Evolutionary conservation across 495 filamentous ascomycete genomes (phyloP).

Genomic region (Penicillium turbatum): DNA sequence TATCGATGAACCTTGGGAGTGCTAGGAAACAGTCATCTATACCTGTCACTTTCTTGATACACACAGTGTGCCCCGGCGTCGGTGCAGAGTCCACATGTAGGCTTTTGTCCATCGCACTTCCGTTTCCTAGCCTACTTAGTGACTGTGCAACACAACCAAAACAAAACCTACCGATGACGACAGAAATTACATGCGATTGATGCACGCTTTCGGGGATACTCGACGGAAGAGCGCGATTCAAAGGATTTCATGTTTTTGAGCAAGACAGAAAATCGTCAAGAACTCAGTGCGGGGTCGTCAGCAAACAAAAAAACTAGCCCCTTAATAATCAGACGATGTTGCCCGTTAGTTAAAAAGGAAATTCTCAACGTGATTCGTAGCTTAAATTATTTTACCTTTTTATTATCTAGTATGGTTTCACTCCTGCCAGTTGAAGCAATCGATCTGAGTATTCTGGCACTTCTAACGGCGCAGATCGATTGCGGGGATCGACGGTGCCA

Average conservation of each 20-base stretch:
- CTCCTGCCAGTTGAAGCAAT: constrained; percentile 32
- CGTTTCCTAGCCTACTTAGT: constrained; percentile 13
- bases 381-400: not conserved
- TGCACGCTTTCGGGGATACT: constrained; percentile 20
- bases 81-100: constrained; percentile 18
- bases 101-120: constrained; percentile 20
- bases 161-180: constrained; percentile 14
- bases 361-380: too few species aligned
- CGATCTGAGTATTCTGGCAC: constrained; percentile 29
- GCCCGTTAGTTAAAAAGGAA: not conserved
- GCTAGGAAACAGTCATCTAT: not conserved
- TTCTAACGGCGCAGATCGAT: constrained; percentile 31
- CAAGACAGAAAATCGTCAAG: not conserved
- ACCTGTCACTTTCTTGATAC: constrained; percentile 23
- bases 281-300: constrained; percentile 5
- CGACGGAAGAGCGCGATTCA: constrained; percentile 2
- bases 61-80: constrained; percentile 16
- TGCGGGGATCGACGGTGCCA: constrained; percentile 29
- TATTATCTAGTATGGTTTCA: constrained; percentile 27
- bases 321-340: constrained; percentile 4
- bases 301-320: constrained; percentile 1
- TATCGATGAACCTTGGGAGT: not conserved
- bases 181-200: constrained; percentile 21
- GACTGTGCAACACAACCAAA: not conserved
- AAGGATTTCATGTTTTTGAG: constrained; percentile 7